Evolutionary conservation across 352 stramenopile genomes (phyloP), one percentile per base, ranked within the genome.

Genomic region (Thalassiosira hispida): DNA sequence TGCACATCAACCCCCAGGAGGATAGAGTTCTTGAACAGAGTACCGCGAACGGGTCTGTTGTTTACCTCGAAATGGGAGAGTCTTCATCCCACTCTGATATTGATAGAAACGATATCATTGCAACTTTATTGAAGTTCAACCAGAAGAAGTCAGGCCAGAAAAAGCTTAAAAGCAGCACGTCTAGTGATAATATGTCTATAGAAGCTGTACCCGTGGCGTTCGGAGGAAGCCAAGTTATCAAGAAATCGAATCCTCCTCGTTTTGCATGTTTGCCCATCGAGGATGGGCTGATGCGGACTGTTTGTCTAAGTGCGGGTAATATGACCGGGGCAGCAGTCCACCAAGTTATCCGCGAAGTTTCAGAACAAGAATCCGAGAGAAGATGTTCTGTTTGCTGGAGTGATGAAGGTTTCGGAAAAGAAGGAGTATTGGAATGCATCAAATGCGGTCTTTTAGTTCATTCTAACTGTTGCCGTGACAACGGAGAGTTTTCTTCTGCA

Each of bases 381-480:
- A 61, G 51, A 27, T 93, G 87, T 59, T 83, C 83, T 12, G 81
- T 93, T 52, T 93, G 87, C 69, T 93, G 83, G 83, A 75, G 49
- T 73, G 46, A 77, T 74, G 80, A 80, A 56, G 75, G 69, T 49
- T 42, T 23, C 57, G 72, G 73, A n/a, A 44, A 79, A 27, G 40
- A 76, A 57, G 25, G 49, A 71, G 77, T 93, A 11, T 14, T 79
- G 11, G 59, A 83, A 67, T 93, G 87, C 68, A 55, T 59, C 27
- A 59, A 69, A 9, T 92, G 87, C 77, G 80, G 79, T 46, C 42
- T 91, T 22, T 69, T 76, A 5, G 83, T 73, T 22, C 85, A 91
- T 72, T 44, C 18, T 22, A 52, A 57, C 46, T 90, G 85, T 56
- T 91, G 80, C 57, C 56, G 62, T 35, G 77, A 86, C 33, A 76